phyloP scores from a whole-genome alignment of 2,329 filamentous ascomycete genomes.

The Tolypocladium capitatum region DNA sequence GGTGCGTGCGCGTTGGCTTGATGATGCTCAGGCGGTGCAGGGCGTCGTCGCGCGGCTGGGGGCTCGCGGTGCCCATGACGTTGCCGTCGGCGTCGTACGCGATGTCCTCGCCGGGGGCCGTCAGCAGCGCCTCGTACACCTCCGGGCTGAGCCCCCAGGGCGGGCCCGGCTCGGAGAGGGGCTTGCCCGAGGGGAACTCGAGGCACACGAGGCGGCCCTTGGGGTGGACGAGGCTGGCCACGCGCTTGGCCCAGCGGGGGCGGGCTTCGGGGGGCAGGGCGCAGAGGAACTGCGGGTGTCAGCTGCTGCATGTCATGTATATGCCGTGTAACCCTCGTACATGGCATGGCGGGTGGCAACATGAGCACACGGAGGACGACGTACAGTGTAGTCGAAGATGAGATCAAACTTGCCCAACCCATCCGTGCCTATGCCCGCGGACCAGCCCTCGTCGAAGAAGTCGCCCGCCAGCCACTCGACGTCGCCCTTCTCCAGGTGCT shows the following conservation, averaged over 20 bases:
- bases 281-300: slow-evolving; percentile 40
- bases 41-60: slow-evolving; percentile 22
- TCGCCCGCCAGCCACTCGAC: slow-evolving; percentile 48
- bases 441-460: slow-evolving; percentile 52
- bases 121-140: slow-evolving; percentile 60
- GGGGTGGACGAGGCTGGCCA: slow-evolving; percentile 34
- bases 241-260: slow-evolving; percentile 38
- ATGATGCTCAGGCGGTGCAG: slow-evolving; percentile 33
- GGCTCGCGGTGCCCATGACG: slow-evolving; percentile 24
- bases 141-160: slow-evolving; percentile 58
- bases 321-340: not conserved
- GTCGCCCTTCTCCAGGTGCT: slow-evolving; percentile 31
- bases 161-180: slow-evolving; percentile 51
- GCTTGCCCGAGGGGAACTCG: slow-evolving; percentile 67
- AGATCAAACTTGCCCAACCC: slow-evolving; percentile 46
- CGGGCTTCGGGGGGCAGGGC: slow-evolving; percentile 42
- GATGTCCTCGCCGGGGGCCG: slow-evolving; percentile 53
- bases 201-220: slow-evolving; percentile 47
- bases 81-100: slow-evolving; percentile 37
- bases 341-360: not conserved
- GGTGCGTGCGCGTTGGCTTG: slow-evolving; percentile 37
- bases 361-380: slow-evolving; percentile 6
- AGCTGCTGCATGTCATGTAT: not conserved
- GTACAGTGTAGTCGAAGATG: slow-evolving; percentile 50
- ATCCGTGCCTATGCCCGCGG: slow-evolving; percentile 25